Evolutionary conservation across 108 stramenopile genomes (phyloP), one percentile per base, ranked within the genome.

Genomic region (Cylindrotheca closterium): DNA sequence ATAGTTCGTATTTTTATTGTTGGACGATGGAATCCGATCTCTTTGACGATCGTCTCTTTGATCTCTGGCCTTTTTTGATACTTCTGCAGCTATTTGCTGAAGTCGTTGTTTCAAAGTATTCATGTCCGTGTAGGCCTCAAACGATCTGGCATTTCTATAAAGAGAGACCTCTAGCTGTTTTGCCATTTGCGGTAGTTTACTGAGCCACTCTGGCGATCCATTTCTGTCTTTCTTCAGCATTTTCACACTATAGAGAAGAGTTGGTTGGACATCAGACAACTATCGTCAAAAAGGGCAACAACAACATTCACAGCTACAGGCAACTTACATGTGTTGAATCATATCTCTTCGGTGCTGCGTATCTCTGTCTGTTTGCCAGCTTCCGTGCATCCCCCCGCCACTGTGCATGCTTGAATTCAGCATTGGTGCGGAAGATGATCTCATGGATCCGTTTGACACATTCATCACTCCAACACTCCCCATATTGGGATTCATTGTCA

Each of bases 151-250:
- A 5, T 89, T 91, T 23, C 94, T 84, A 67, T 96, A 98, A 22
- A 98, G 81, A 42, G 90, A 88, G 30, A 96, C 96, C 67, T 98
- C 97, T 27, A 98, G 72, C 52, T 95, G 91, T 59, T 93, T 94
- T 0, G 94, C 96, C 97, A 98, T 98, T 77, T 96, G 88, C 0
- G 96, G 96, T 8, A 98, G 81, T 63, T 95, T 95, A 55, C 79
- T 83, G 21, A 91, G 74, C 90, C 93, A 95, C 55, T 96, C 94
- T 7, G 87, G 80, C 15, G 89, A 85, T 54, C 93, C 93, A 62
- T 93, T 88, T 59, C 87, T 93, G 50, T 92, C 89, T 52, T 94
- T 92, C 65, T 96, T 92, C 42, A 98, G 71, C 63, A 98, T 67
- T 56, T 90, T 81, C 12, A 96, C 91, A 73, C 94, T 97, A 72